Percentiles rank a stretch among this genome's conserved stretches.
Evolutionary conservation across 2,329 filamentous ascomycete genomes (phyloP).

Genomic region (Neoscytalidium dimidiatum): DNA sequence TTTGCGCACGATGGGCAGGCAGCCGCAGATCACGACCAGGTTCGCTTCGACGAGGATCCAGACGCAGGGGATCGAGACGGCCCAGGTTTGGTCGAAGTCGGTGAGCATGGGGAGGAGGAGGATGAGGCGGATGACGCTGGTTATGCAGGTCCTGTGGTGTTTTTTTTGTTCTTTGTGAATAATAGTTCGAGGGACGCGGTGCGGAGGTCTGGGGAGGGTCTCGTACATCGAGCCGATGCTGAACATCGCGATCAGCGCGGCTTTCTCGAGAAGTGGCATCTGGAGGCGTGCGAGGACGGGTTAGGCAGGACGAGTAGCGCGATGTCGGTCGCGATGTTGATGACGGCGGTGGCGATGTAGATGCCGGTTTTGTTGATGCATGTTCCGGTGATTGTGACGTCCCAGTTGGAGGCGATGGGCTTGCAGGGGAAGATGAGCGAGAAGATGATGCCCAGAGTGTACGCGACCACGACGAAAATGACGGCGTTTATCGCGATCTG

Average conservation of each 20-base stretch:
- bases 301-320: slow-evolving; percentile 29
- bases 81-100: slow-evolving; percentile 12
- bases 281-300: slow-evolving; percentile 27
- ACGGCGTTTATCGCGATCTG: slow-evolving; percentile 16
- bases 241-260: slow-evolving; percentile 29
- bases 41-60: slow-evolving; percentile 40
- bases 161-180: background rate
- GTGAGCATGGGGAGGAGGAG: slow-evolving; percentile 9
- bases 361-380: slow-evolving; percentile 27
- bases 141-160: slow-evolving; percentile 30
- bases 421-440: slow-evolving; percentile 28
- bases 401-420: slow-evolving; percentile 27
- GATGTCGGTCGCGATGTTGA: slow-evolving; percentile 30
- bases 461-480: slow-evolving; percentile 25
- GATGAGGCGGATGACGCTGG: slow-evolving; percentile 34
- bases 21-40: slow-evolving; percentile 45
- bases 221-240: slow-evolving; percentile 22
- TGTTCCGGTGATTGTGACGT: slow-evolving; percentile 22
- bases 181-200: background rate
- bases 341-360: slow-evolving; percentile 28
- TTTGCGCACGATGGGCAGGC: slow-evolving; percentile 43
- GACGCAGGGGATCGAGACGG: slow-evolving; percentile 9
- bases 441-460: slow-evolving; percentile 28
- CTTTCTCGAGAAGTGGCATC: slow-evolving; percentile 28
- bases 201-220: background rate